Conservation (phyloP, 1,139 yeast genomes). For the Pneumocystis canis region DNA sequence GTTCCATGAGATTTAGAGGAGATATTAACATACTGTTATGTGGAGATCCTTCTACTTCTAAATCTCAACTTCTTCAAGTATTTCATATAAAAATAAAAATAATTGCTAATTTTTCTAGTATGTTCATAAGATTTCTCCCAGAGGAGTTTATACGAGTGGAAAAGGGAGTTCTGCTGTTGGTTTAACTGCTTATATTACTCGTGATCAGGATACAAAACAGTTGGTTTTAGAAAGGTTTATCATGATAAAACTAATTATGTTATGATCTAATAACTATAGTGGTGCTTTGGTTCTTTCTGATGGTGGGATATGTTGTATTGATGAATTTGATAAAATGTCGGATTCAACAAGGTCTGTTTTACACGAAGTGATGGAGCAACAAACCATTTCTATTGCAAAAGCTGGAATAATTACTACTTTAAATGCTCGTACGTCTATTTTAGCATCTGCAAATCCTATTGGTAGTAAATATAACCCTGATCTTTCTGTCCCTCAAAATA, state of each 20-base stretch:
- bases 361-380: conserved; percentile 99
- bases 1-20: conserved; percentile 71
- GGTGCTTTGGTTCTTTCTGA: conserved; percentile 95
- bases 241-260: not conserved
- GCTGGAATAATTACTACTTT: conserved; percentile 95
- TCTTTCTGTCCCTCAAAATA: conserved; percentile 84
- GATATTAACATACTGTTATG: conserved; percentile 80
- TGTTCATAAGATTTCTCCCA: conserved; percentile 92
- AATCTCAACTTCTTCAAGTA: conserved; percentile 58
- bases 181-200: conserved; percentile 86
- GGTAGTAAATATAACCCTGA: conserved; percentile 88
- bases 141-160: conserved; percentile 96
- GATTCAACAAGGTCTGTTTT: conserved; percentile 87
- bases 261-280: conserved; percentile 20
- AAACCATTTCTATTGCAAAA: conserved; percentile 91
- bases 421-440: conserved; percentile 86
- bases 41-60: conserved; percentile 97
- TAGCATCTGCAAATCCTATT: conserved; percentile 97
- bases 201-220: conserved; percentile 88
- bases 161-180: conserved; percentile 99
- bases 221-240: conserved; percentile 54
- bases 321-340: conserved; percentile 95
- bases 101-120: conserved; percentile 31
- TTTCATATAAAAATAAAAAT: conserved; percentile 20
- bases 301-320: conserved; percentile 98